Evolutionary conservation across 148 eudicot genomes (phyloP).

Genomic region (Rhododendron ovatum): DNA sequence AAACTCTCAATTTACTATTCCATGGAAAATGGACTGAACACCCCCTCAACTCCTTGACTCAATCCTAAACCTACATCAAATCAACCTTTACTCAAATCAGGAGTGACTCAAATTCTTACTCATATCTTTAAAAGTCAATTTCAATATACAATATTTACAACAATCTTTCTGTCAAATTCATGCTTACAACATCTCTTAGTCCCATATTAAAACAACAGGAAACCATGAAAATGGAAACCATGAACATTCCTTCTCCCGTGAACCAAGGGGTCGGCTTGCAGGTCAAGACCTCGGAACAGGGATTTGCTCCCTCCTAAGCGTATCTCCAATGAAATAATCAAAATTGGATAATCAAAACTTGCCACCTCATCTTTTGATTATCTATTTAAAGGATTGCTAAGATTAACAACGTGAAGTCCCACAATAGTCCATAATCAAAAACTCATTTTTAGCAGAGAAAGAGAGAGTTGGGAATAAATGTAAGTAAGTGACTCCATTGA

Average conservation of each 20-base stretch:
- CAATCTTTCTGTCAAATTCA: not conserved
- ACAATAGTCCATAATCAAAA: too few species aligned
- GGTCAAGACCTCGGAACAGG: not conserved
- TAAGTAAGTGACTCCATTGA: too few species aligned
- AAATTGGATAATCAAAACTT: too few species aligned
- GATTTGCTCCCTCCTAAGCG: not conserved
- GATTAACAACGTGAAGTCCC: too few species aligned
- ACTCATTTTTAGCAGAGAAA: too few species aligned
- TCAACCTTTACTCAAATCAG: not conserved
- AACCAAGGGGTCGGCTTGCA: not conserved
- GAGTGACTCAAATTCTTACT: not conserved
- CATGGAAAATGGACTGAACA: not conserved
- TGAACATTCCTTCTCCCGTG: not conserved
- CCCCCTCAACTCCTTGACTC: not conserved
- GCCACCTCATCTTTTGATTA: too few species aligned
- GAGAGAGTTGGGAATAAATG: too few species aligned
- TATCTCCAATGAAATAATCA: too few species aligned
- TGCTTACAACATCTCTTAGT: not conserved
- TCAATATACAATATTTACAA: not conserved
- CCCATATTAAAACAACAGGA: not conserved
- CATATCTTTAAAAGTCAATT: not conserved
- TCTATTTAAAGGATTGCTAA: too few species aligned
- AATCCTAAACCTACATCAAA: not conserved
- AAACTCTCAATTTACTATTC: not conserved
- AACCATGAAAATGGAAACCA: not conserved